Percentiles rank a stretch among this genome's conserved stretches.
phyloP scores from a whole-genome alignment of 2,329 filamentous ascomycete species.

The Curvularia hawaiiensis region DNA sequence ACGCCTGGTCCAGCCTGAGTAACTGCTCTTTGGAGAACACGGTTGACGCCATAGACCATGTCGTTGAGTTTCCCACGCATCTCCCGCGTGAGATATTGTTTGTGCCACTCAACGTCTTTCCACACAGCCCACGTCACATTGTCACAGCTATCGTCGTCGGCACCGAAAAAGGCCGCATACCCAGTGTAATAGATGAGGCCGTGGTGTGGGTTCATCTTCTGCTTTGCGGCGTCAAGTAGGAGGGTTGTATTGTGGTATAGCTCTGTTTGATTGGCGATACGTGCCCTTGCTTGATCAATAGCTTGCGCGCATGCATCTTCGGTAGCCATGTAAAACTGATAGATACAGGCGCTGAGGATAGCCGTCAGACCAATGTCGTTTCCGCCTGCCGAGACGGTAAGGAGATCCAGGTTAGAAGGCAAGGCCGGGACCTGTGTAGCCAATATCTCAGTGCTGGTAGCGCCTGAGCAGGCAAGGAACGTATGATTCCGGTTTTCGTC shows the following conservation, averaged over 20 bases:
- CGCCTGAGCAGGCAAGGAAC: slow-evolving; percentile 40
- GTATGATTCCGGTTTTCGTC: slow-evolving; percentile 27
- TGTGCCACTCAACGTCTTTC: slow-evolving; percentile 25
- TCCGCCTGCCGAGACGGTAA: slow-evolving; percentile 41
- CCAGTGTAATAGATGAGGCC: slow-evolving; percentile 39
- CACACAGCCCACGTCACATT: slow-evolving; percentile 41
- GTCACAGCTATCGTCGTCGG: slow-evolving; percentile 31
- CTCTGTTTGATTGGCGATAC: slow-evolving; percentile 23
- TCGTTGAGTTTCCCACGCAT: slow-evolving; percentile 34
- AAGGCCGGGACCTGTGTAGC: slow-evolving; percentile 31
- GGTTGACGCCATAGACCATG: slow-evolving; percentile 34
- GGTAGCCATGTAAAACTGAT: slow-evolving; percentile 37
- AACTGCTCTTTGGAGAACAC: slow-evolving; percentile 23
- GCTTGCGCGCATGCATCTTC: slow-evolving; percentile 31
- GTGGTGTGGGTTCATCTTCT: slow-evolving; percentile 27
- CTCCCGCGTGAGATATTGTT: slow-evolving; percentile 34
- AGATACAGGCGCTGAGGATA: slow-evolving; percentile 39
- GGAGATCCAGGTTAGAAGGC: slow-evolving; percentile 26
- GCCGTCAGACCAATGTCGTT: slow-evolving; percentile 39
- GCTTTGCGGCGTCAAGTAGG: slow-evolving; percentile 27
- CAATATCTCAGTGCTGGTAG: slow-evolving; percentile 31
- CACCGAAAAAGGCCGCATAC: slow-evolving; percentile 40
- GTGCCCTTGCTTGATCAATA: slow-evolving; percentile 25
- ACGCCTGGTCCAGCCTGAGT: background rate
- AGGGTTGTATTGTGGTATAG: slow-evolving; percentile 28